A percentile compares a stretch with the other conserved stretches of the same genome.
Evolutionary conservation across 148 eudicot genomes (phyloP).

Genomic region (Rhododendron simsii): DNA sequence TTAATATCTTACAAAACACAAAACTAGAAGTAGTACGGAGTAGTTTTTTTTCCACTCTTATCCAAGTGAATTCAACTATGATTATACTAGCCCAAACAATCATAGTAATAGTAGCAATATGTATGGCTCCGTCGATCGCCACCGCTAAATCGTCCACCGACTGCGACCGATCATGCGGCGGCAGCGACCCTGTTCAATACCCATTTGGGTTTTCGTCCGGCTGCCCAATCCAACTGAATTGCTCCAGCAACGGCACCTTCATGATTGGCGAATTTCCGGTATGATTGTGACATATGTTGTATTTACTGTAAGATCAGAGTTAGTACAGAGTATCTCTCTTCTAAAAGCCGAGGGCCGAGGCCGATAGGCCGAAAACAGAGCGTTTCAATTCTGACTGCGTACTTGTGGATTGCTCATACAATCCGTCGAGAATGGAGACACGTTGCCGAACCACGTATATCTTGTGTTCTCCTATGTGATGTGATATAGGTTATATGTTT

Average conservation of each 20-base stretch:
- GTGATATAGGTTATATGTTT: neutral
- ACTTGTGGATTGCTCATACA: neutral
- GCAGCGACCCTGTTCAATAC: constrained; percentile 13
- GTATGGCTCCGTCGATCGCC: neutral
- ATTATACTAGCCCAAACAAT: neutral
- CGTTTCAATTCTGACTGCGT: neutral
- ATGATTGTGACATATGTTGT: neutral
- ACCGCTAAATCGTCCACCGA: neutral
- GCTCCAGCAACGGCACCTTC: constrained; percentile 24
- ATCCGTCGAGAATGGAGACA: neutral
- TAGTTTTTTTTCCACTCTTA: neutral
- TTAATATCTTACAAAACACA: neutral
- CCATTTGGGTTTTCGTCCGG: constrained; percentile 50
- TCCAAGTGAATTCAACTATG: neutral
- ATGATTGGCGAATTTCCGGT: constrained; percentile 23
- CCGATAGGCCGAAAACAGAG: neutral
- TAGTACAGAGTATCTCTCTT: neutral
- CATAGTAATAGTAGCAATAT: neutral
- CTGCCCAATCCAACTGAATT: constrained; percentile 41
- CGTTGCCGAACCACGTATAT: neutral
- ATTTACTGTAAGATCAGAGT: too few relatives aligned
- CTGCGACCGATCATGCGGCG: constrained; percentile 29
- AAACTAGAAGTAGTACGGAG: neutral
- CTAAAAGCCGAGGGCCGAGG: neutral
- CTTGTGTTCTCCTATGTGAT: neutral